Conservation (phyloP, 768 basidiomycete genomes). For the Amanita brunnescens region DNA sequence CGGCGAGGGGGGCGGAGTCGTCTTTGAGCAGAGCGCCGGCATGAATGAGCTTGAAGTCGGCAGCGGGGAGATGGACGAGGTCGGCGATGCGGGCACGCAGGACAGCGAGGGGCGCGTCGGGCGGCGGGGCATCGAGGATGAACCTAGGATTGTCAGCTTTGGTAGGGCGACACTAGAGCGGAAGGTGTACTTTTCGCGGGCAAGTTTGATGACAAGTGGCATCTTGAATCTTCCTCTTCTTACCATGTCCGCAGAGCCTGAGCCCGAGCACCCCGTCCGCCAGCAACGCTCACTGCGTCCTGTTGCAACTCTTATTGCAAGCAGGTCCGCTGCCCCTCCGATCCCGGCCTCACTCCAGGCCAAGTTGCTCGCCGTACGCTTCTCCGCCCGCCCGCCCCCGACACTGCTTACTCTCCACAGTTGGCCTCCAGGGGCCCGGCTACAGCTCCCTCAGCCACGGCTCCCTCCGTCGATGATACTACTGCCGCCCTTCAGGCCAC, state of each 20-base stretch:
- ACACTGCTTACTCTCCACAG: background rate
- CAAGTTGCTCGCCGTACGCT: slow-evolving; percentile 80
- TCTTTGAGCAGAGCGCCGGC: slow-evolving; percentile 90
- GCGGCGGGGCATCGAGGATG: slow-evolving; percentile 44
- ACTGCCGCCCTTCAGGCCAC: slow-evolving; percentile 30
- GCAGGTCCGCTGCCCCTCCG: slow-evolving; percentile 25
- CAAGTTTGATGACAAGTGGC: background rate
- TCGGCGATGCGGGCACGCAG: slow-evolving; percentile 59
- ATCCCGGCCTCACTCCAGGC: slow-evolving; percentile 88
- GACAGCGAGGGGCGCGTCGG: slow-evolving; percentile 44
- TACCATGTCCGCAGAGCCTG: slow-evolving; percentile 12
- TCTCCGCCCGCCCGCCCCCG: background rate
- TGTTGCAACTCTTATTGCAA: slow-evolving; percentile 37
- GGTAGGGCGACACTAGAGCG: no score
- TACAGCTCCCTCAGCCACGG: slow-evolving; percentile 14
- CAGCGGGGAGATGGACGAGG: slow-evolving; percentile 60
- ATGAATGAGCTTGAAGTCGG: slow-evolving; percentile 81
- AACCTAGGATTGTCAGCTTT: background rate
- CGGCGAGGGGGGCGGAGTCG: slow-evolving; percentile 66
- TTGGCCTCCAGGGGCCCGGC: slow-evolving; percentile 14
- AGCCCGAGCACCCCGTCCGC: no score
- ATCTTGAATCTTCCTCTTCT: no score
- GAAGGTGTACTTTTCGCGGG: slow-evolving; percentile 5
- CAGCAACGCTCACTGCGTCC: slow-evolving; percentile 14
- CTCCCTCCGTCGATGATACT: slow-evolving; percentile 28